Percentiles rank a stretch among this genome's conserved stretches.
phyloP scores from a whole-genome alignment of 441 rosid species.

The Manihot esculenta region DNA sequence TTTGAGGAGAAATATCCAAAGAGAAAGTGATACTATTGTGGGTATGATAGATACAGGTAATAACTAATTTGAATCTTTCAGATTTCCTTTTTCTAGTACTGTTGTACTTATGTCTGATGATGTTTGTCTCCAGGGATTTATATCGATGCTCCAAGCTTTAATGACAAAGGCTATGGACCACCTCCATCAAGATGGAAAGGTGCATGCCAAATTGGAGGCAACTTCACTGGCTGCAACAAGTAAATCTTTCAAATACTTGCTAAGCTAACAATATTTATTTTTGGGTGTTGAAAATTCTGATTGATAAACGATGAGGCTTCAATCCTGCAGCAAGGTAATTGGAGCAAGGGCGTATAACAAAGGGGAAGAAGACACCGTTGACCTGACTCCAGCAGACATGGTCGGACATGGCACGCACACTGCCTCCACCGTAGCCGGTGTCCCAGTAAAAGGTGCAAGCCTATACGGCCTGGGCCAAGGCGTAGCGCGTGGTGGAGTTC shows the following conservation, averaged over 20 bases:
- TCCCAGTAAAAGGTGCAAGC: conserved; percentile 18
- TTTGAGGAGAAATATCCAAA: neutral
- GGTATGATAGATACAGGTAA: neutral
- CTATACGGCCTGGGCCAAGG: conserved; percentile 37
- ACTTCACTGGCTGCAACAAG: conserved; percentile 4
- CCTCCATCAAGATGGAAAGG: neutral
- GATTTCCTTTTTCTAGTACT: too few species aligned
- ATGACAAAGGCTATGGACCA: neutral
- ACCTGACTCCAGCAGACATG: neutral
- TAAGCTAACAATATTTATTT: too few species aligned
- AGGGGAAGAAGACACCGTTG: neutral
- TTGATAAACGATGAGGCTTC: too few species aligned
- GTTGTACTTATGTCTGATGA: neutral
- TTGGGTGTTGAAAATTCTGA: too few species aligned
- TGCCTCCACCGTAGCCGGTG: neutral
- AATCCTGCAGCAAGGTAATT: neutral
- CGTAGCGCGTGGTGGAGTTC: conserved; percentile 44
- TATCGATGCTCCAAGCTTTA: neutral
- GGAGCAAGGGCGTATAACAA: neutral
- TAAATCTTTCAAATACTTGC: neutral
- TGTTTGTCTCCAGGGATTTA: neutral
- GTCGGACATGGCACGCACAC: neutral
- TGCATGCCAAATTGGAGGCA: neutral
- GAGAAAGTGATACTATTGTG: neutral
- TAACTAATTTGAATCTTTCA: neutral